phyloP scores from a whole-genome alignment of 164 flowering plant species.

The Stephania cephalantha region DNA sequence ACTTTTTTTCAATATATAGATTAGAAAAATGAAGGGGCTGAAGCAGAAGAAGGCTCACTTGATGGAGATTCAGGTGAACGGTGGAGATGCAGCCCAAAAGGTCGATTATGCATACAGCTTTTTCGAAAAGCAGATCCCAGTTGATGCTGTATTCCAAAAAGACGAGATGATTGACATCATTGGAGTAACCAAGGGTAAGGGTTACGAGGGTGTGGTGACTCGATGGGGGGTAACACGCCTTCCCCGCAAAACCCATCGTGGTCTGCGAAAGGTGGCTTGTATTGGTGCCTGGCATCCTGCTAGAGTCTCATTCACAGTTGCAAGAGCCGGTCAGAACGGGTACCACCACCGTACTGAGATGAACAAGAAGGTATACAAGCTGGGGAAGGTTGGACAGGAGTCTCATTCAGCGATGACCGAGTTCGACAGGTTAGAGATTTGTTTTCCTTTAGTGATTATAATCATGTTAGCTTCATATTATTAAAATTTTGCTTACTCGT shows the following conservation, averaged over 20 bases:
- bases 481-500: background rate
- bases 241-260: slow-evolving; percentile 70
- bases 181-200: slow-evolving; percentile 79
- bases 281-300: slow-evolving; percentile 88
- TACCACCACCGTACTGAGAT: slow-evolving; percentile 69
- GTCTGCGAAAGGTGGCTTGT: slow-evolving; percentile 69
- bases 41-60: slow-evolving; percentile 76
- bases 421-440: slow-evolving; percentile 38
- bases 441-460: background rate
- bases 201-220: slow-evolving; percentile 78
- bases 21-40: slow-evolving; percentile 64
- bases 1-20: slow-evolving; percentile 23
- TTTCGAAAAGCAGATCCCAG: slow-evolving; percentile 64
- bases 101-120: slow-evolving; percentile 64
- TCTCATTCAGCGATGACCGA: slow-evolving; percentile 59
- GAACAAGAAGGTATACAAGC: slow-evolving; percentile 71
- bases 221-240: slow-evolving; percentile 81
- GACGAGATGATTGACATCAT: slow-evolving; percentile 80
- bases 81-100: slow-evolving; percentile 55
- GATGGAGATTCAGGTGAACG: slow-evolving; percentile 78
- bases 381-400: slow-evolving; percentile 58
- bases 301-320: slow-evolving; percentile 66
- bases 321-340: slow-evolving; percentile 74
- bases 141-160: slow-evolving; percentile 66
- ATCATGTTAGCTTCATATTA: background rate